Percentiles rank a stretch among this genome's conserved stretches.
Evolutionary conservation across 148 eudicot species (phyloP).

Genomic region (Vaccinium darrowii): DNA sequence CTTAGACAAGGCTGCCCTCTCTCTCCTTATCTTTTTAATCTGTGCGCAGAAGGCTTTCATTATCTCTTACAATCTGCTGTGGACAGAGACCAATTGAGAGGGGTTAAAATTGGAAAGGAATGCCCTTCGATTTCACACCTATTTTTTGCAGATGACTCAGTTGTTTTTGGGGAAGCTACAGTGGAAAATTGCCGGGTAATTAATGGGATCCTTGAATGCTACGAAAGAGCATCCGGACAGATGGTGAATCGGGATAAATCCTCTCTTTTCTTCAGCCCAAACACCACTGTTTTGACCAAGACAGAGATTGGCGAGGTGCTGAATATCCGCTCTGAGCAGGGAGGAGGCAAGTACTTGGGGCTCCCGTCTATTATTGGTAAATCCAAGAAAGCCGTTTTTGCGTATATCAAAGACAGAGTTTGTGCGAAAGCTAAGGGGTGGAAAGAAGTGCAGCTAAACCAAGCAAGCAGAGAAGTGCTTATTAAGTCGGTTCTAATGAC

Average conservation of each 20-base stretch:
- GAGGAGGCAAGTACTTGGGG: too few relatives aligned
- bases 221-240: neutral
- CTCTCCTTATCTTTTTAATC: neutral
- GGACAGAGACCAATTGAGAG: neutral
- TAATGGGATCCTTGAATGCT: neutral
- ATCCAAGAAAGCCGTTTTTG: too few relatives aligned
- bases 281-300: too few relatives aligned
- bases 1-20: neutral
- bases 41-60: neutral
- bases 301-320: too few relatives aligned
- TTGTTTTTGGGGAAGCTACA: neutral
- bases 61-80: neutral
- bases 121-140: neutral
- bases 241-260: neutral
- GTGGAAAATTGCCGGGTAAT: neutral
- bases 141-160: neutral
- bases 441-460: too few relatives aligned
- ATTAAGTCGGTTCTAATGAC: too few relatives aligned
- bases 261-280: neutral
- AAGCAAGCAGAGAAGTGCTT: too few relatives aligned
- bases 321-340: too few relatives aligned
- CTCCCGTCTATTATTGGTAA: too few relatives aligned
- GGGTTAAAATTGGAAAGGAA: too few relatives aligned
- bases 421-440: too few relatives aligned
- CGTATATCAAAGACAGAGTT: too few relatives aligned